A percentile compares a stretch with the other conserved stretches of the same genome.
These are phyloP conservation scores for Chalciporus sp. DNA, from an alignment of 1,284 basidiomycete genomes.

Conservation along the genomic window DNA sequence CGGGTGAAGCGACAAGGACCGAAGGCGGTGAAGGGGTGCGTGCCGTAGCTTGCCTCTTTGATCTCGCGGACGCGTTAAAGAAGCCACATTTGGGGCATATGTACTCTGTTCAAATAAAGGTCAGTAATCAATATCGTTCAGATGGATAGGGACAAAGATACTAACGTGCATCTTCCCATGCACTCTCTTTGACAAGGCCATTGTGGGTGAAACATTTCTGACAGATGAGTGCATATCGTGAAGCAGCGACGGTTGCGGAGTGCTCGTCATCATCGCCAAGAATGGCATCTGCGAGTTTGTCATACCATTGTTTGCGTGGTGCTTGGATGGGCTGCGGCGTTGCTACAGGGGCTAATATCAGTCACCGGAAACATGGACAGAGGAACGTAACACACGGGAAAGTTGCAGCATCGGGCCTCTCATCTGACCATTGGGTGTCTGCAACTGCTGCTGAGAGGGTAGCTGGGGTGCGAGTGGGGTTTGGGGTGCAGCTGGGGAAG, in stretches of 20 bases:
- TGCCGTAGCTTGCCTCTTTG: slow-evolving; percentile 34
- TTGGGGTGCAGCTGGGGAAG: slow-evolving; percentile 20
- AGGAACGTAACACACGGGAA: slow-evolving; percentile 40
- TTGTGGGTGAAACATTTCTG: slow-evolving; percentile 93
- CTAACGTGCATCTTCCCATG: slow-evolving; percentile 91
- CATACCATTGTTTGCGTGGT: slow-evolving; percentile 83
- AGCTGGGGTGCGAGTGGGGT: slow-evolving; percentile 23
- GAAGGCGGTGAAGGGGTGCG: slow-evolving; percentile 33
- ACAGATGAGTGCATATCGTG: slow-evolving; percentile 93
- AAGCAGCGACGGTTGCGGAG: slow-evolving; percentile 46
- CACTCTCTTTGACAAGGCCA: slow-evolving; percentile 86
- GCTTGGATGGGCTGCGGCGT: slow-evolving; percentile 50
- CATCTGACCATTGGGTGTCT: slow-evolving; percentile 24
- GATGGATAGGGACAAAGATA: slow-evolving; percentile 23
- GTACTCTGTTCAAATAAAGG: slow-evolving; percentile 53
- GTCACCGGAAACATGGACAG: not conserved
- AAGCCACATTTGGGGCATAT: slow-evolving; percentile 74
- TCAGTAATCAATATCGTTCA: slow-evolving; percentile 1
- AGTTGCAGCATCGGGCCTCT: slow-evolving; percentile 37
- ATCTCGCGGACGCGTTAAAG: slow-evolving; percentile 64
- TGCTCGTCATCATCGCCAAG: slow-evolving; percentile 79
- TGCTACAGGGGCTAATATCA: slow-evolving; percentile 28
- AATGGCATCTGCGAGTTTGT: slow-evolving; percentile 84
- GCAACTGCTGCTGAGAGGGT: slow-evolving; percentile 22
- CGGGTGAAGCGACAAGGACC: slow-evolving; percentile 9